These are phyloP conservation scores for Leishmania arabica DNA, from an alignment of 208 protist genomes.

Conservation along the genomic window DNA sequence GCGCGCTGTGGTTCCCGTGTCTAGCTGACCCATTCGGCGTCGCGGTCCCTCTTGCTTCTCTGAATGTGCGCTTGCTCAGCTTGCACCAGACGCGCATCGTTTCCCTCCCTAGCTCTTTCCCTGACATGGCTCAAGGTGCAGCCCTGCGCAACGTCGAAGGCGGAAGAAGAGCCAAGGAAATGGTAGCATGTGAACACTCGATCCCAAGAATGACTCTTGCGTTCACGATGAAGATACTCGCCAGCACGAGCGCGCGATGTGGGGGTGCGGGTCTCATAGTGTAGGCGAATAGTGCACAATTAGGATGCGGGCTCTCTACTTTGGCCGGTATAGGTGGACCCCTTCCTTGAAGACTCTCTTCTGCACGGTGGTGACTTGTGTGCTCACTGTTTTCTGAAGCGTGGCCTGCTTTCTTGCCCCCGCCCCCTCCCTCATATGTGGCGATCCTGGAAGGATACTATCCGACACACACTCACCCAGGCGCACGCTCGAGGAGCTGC, in stretches of 20 bases:
- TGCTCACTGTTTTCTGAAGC: background rate
- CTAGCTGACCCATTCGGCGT: background rate
- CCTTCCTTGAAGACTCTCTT: background rate
- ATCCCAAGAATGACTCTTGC: background rate
- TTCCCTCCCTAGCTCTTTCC: background rate
- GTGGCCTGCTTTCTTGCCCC: background rate
- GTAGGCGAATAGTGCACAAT: background rate
- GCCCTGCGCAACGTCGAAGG: background rate
- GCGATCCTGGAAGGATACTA: background rate
- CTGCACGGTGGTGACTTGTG: background rate
- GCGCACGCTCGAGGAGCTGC: background rate
- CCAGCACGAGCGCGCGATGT: background rate
- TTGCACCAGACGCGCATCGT: background rate
- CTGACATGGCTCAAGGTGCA: background rate
- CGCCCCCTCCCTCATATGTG: background rate
- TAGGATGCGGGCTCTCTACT: background rate
- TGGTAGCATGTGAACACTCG: background rate
- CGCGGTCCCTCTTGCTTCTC: background rate
- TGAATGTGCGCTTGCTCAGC: background rate
- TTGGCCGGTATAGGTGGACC: background rate
- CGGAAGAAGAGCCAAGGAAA: background rate
- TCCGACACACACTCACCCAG: background rate
- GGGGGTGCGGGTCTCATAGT: background rate
- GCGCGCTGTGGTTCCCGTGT: background rate
- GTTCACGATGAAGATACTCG: background rate